Evolutionary conservation across 192 early-diverging fungal species (phyloP).

Genomic region (Polychytrium aggregatum): DNA sequence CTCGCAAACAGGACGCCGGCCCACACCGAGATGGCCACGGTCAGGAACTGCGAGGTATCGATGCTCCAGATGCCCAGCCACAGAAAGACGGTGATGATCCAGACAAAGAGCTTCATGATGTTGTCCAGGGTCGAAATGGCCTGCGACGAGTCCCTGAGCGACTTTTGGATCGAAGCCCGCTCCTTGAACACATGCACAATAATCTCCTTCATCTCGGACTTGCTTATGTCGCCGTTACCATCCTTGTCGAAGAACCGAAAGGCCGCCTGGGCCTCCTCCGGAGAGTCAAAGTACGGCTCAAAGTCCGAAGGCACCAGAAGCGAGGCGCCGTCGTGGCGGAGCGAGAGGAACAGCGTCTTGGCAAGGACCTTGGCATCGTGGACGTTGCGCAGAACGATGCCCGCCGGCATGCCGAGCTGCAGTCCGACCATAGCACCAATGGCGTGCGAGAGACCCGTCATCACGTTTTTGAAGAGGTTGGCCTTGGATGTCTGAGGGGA

Average conservation of each 20-base stretch:
- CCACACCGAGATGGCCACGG: conserved; percentile 60
- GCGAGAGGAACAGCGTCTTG: too few relatives aligned
- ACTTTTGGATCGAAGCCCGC: conserved; percentile 54
- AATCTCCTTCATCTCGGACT: conserved; percentile 66
- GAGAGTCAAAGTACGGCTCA: conserved; percentile 56
- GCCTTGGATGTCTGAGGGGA: too few relatives aligned
- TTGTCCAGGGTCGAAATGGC: conserved; percentile 59
- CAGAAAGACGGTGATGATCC: conserved; percentile 20
- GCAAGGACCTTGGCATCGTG: too few relatives aligned
- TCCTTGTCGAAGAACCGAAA: conserved; percentile 84
- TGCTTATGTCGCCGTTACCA: conserved; percentile 75
- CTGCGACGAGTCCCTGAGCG: conserved; percentile 72
- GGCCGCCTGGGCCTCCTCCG: conserved; percentile 63
- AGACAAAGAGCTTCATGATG: conserved; percentile 14
- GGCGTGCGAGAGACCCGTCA: too few relatives aligned
- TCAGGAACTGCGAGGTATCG: conserved; percentile 48
- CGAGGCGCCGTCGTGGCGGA: too few relatives aligned
- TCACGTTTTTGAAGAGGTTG: too few relatives aligned
- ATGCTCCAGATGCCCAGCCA: conserved; percentile 32
- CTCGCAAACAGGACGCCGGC: conserved; percentile 81
- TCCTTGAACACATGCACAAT: conserved; percentile 74
- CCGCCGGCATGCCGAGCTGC: too few relatives aligned
- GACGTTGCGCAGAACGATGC: too few relatives aligned
- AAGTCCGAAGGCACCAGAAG: too few relatives aligned
- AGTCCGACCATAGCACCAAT: too few relatives aligned